A percentile compares a stretch with the other conserved stretches of the same genome.
phyloP scores from a whole-genome alignment of 257 asterid species.

The Petunia secreta region DNA sequence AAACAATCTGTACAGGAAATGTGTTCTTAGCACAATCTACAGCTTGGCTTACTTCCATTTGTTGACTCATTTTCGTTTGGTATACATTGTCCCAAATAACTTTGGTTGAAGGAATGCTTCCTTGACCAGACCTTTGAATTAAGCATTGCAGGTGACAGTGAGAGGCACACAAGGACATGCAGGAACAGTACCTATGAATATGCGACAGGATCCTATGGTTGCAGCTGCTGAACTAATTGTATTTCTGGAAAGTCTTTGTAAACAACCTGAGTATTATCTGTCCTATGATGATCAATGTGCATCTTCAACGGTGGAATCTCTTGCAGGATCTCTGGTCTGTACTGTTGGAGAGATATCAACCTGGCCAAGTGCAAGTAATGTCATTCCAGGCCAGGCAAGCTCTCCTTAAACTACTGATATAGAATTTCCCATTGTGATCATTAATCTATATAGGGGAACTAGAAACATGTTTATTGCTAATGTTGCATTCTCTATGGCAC shows the following conservation, averaged over 20 bases:
- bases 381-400: slow-evolving; percentile 99
- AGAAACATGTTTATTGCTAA: background rate
- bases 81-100: background rate
- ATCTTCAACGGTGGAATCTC: slow-evolving; percentile 63
- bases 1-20: background rate
- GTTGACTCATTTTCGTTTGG: background rate
- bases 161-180: slow-evolving; percentile 99
- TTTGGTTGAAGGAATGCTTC: background rate
- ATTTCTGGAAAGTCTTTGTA: slow-evolving; percentile 83
- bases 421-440: background rate
- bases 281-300: slow-evolving; percentile 75
- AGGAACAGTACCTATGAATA: slow-evolving; percentile 95
- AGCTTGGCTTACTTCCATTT: background rate
- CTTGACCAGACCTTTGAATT: background rate
- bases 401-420: background rate
- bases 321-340: slow-evolving; percentile 91
- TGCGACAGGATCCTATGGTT: slow-evolving; percentile 96
- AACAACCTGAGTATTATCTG: slow-evolving; percentile 75
- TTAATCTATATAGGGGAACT: slow-evolving; percentile 5
- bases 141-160: slow-evolving; percentile 69
- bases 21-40: background rate
- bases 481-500: background rate
- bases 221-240: slow-evolving; percentile 94
- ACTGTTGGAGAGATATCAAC: slow-evolving; percentile 97
- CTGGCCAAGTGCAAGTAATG: slow-evolving; percentile 99